These are phyloP conservation scores for Margaritispora aquatica DNA, from an alignment of 495 filamentous ascomycete species.

Conservation along the genomic window DNA sequence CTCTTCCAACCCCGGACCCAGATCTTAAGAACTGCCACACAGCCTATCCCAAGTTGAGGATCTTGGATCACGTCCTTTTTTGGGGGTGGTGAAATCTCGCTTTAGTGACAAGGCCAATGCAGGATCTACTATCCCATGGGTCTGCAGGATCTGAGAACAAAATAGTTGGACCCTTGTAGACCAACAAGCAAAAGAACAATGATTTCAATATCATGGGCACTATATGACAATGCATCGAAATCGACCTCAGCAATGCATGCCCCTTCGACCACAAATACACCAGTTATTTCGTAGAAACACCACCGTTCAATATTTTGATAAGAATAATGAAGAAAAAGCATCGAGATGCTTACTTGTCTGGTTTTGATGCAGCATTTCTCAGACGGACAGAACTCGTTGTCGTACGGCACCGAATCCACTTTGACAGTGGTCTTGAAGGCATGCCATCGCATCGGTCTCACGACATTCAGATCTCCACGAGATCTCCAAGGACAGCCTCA, in stretches of 20 bases:
- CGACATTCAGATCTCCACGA: neutral
- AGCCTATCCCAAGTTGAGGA: neutral
- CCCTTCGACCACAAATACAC: too few relatives aligned
- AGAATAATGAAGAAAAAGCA: too few relatives aligned
- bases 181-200: too few relatives aligned
- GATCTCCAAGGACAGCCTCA: neutral
- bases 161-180: neutral
- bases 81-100: neutral
- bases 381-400: neutral
- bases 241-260: too few relatives aligned
- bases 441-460: too few relatives aligned
- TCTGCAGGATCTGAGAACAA: neutral
- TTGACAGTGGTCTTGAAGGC: too few relatives aligned
- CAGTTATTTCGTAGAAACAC: too few relatives aligned
- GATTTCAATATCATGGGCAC: too few relatives aligned
- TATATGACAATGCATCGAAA: too few relatives aligned
- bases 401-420: too few relatives aligned
- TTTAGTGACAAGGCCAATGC: neutral
- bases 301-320: too few relatives aligned
- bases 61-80: neutral
- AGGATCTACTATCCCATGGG: neutral
- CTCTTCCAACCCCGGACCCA: neutral
- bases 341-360: too few relatives aligned
- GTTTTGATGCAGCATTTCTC: neutral
- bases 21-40: conserved; percentile 1